Conservation (phyloP, 139 green algal species). For the Dunaliella primolecta region DNA sequence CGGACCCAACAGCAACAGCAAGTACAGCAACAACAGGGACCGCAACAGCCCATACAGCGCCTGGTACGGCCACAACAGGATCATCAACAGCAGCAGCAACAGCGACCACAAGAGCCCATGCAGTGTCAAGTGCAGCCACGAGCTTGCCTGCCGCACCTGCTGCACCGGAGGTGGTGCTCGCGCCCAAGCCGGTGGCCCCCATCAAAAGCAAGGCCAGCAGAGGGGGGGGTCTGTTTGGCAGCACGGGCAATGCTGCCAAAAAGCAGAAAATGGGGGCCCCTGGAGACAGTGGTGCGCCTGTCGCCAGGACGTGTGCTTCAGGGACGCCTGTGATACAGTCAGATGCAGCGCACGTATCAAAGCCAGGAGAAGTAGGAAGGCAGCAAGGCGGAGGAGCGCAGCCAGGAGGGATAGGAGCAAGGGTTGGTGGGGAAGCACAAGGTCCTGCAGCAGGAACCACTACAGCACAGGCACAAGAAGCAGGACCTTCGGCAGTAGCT, state of each 20-base stretch:
- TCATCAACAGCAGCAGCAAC: neutral
- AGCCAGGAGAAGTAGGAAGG: neutral
- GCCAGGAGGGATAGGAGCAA: too few relatives aligned
- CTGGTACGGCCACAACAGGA: neutral
- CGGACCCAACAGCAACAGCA: neutral
- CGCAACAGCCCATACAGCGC: neutral
- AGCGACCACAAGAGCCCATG: neutral
- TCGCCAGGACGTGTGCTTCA: neutral
- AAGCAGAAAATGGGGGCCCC: neutral
- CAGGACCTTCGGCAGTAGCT: neutral
- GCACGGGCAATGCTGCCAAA: neutral
- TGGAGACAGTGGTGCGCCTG: too few relatives aligned
- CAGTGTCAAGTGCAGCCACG: neutral
- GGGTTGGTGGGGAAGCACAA: too few relatives aligned
- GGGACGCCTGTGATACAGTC: neutral
- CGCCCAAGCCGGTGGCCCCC: neutral
- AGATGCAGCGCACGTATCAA: neutral
- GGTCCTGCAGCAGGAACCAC: neutral
- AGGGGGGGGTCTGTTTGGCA: neutral
- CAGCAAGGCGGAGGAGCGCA: neutral
- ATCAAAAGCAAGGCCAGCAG: conserved; percentile 5
- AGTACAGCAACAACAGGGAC: neutral
- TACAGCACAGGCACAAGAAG: neutral
- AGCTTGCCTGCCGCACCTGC: neutral
- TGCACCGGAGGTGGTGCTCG: neutral